Base-by-base conservation (phyloP, 1,284 basidiomycete genomes). In the Coniferiporia weirii region DNA sequence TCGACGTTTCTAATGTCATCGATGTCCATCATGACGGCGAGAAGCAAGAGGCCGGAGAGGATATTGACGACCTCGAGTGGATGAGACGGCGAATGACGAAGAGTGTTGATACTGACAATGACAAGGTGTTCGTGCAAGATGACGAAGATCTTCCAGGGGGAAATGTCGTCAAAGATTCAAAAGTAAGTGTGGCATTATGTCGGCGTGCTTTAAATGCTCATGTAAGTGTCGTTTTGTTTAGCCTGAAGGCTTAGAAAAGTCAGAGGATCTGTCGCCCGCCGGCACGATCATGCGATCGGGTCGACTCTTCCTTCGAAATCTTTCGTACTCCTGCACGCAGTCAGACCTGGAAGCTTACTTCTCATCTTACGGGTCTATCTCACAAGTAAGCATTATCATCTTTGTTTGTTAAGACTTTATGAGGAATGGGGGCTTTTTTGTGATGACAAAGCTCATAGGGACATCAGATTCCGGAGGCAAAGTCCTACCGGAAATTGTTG, bases 301-400 rank as follows among this genome's bases (percentile, higher is more conserved):
- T 0, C 85, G 96, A 1, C 75, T 98, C 4, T 98, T 98, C 69
- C 76, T 98, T 5, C 91, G 96, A 12, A 99, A 98, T 70, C 73
- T 98, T 17, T 81, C 95, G 0, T 98, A 93, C 68, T 81, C 89
- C 0, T 91, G 91, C 59, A 89, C 87, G 1, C 82, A 90, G 36
- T 75, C 79, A 3, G 93, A 97, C 54, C 72, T 98, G 1, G 70
- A 73, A 6, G 75, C 79, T n/a, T 77, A 87, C 5, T 95, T 96
- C 70, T 71, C 74, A 8, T 75, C 79, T 0, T 93, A 82, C 70
- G 95, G 95, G 7, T 76, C 81, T 47, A 71, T 98, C 48, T 80
- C 79, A 54, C 86, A 93, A 82, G 87, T 89, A 62, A 76, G 80
- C 43, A 40, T 50, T 45, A 64, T 51, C 57, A 17, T n/a, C 53